Evolutionary conservation across 2,329 filamentous ascomycete species (phyloP).

Genomic region (Mariannaea elegans): DNA sequence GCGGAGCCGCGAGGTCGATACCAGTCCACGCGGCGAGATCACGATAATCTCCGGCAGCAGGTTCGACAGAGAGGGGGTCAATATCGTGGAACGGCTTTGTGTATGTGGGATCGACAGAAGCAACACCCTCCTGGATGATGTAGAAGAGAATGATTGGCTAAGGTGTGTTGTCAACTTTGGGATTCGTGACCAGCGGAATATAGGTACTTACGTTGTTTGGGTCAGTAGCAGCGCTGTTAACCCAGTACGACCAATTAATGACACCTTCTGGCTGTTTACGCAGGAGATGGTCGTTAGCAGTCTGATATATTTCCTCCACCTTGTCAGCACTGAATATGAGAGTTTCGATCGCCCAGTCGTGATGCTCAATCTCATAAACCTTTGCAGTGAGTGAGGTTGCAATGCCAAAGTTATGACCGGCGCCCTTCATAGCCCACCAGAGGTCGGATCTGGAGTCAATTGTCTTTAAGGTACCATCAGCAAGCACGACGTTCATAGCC

Average conservation of each 20-base stretch:
- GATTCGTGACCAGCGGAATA: not conserved
- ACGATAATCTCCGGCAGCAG: conserved; percentile 35
- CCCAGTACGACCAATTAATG: conserved; percentile 61
- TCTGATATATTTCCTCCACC: conserved; percentile 57
- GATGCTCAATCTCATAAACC: conserved; percentile 40
- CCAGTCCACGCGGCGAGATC: conserved; percentile 35
- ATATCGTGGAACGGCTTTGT: conserved; percentile 56
- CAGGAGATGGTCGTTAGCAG: conserved; percentile 55
- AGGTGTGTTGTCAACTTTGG: not conserved
- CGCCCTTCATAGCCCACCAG: conserved; percentile 48
- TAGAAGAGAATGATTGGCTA: conserved; percentile 54
- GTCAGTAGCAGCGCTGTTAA: conserved; percentile 51
- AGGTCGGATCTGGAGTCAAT: conserved; percentile 41
- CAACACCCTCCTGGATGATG: conserved; percentile 55
- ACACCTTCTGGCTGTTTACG: conserved; percentile 54
- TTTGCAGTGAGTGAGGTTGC: conserved; percentile 43
- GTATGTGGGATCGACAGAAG: conserved; percentile 50
- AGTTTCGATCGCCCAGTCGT: conserved; percentile 43
- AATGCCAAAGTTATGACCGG: conserved; percentile 48
- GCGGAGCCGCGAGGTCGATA: conserved; percentile 25
- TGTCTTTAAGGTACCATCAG: conserved; percentile 39
- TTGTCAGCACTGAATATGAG: conserved; percentile 58
- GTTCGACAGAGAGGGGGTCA: conserved; percentile 46
- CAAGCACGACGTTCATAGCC: conserved; percentile 44
- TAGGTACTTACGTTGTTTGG: conserved; percentile 47